These are phyloP conservation scores for Cercospora janseana DNA, from an alignment of 2,329 filamentous ascomycete species.

Conservation along the genomic window DNA sequence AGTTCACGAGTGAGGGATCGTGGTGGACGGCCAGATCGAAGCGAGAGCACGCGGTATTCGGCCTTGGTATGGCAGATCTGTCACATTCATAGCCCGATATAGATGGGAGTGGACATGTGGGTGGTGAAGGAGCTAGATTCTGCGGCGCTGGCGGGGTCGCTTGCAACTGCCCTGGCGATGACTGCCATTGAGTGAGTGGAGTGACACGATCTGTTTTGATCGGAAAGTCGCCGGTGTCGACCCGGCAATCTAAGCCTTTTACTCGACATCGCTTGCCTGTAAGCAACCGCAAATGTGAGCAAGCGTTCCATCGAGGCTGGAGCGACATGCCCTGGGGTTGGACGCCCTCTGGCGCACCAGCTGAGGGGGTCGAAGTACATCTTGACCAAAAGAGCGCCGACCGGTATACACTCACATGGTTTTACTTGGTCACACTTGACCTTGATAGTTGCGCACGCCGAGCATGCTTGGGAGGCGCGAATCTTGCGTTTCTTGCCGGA, in stretches of 20 bases:
- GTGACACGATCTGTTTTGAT: constrained; percentile 6
- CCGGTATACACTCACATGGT: constrained; percentile 20
- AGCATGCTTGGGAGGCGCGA: constrained; percentile 24
- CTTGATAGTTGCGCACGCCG: constrained; percentile 26
- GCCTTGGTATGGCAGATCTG: constrained; percentile 4
- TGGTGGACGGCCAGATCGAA: constrained; percentile 6
- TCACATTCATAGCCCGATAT: background rate
- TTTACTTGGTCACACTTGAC: constrained; percentile 28
- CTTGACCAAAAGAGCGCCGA: no score
- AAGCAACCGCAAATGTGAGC: background rate
- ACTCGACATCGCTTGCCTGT: constrained; percentile 20
- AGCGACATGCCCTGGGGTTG: no score
- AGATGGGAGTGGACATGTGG: background rate
- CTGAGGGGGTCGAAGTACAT: no score
- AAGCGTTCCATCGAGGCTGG: no score
- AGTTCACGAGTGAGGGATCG: constrained; percentile 22
- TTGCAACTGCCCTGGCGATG: constrained; percentile 7
- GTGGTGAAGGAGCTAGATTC: background rate
- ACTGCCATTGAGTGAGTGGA: constrained; percentile 14
- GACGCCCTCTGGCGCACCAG: no score
- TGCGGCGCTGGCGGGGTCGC: background rate
- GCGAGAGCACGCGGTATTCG: background rate
- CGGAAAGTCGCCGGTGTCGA: constrained; percentile 12
- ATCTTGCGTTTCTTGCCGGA: constrained; percentile 28
- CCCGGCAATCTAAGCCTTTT: constrained; percentile 25